phyloP scores from a whole-genome alignment of 2,329 filamentous ascomycete genomes.

The Trichoderma guizhouense region DNA sequence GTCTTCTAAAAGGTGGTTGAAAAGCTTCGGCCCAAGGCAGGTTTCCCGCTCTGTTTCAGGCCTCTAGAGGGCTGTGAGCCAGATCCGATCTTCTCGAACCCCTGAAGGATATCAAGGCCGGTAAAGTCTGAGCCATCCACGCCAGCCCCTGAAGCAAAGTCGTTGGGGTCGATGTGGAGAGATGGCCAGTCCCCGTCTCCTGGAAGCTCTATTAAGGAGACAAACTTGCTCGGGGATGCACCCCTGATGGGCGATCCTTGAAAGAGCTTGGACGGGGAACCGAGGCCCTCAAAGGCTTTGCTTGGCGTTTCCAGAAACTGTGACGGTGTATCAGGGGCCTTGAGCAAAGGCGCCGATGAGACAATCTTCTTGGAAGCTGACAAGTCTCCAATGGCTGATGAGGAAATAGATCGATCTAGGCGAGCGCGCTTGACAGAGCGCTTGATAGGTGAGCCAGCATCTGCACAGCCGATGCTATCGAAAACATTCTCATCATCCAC shows the following conservation, averaged over 20 bases:
- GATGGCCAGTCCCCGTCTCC: slow-evolving; percentile 40
- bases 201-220: slow-evolving; percentile 33
- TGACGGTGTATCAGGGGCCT: slow-evolving; percentile 40
- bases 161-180: slow-evolving; percentile 35
- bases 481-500: slow-evolving; percentile 30
- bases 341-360: slow-evolving; percentile 50
- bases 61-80: slow-evolving; percentile 33
- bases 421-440: slow-evolving; percentile 57
- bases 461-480: slow-evolving; percentile 44
- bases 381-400: slow-evolving; percentile 59
- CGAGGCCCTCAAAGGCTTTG: slow-evolving; percentile 53
- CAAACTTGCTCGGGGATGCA: slow-evolving; percentile 52
- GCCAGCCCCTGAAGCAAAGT: slow-evolving; percentile 46
- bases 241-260: slow-evolving; percentile 34
- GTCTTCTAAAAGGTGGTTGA: slow-evolving; percentile 31
- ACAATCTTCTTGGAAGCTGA: slow-evolving; percentile 49
- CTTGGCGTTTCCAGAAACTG: slow-evolving; percentile 53
- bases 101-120: slow-evolving; percentile 69
- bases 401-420: slow-evolving; percentile 61
- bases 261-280: slow-evolving; percentile 54
- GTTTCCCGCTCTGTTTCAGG: slow-evolving; percentile 24
- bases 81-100: slow-evolving; percentile 70
- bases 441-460: slow-evolving; percentile 65
- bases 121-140: slow-evolving; percentile 53
- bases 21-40: slow-evolving; percentile 31